Conservation (phyloP, 2,329 filamentous ascomycete genomes). For the Diplodia sapinea region DNA sequence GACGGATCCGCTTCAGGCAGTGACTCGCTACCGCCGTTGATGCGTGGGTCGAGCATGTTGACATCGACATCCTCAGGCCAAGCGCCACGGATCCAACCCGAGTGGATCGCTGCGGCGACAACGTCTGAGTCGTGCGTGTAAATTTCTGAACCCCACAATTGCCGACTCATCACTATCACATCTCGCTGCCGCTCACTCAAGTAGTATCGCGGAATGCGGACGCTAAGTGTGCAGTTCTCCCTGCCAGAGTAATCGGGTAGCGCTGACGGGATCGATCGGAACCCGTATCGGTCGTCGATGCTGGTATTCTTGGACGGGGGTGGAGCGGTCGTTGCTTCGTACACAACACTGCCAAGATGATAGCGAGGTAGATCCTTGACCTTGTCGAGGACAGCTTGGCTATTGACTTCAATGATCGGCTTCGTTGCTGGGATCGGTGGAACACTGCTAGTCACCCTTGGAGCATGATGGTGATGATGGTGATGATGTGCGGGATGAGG, state of each 20-base stretch:
- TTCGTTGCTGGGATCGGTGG: conserved; percentile 23
- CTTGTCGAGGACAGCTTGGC: conserved; percentile 18
- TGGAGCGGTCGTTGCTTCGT: conserved; percentile 68
- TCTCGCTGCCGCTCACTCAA: conserved; percentile 73
- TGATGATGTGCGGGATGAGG: conserved; percentile 45
- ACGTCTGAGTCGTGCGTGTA: conserved; percentile 97
- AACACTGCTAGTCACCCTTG: conserved; percentile 34
- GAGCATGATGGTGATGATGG: conserved; percentile 48
- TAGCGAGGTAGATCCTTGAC: conserved; percentile 55
- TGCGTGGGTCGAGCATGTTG: conserved; percentile 65
- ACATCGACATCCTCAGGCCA: conserved; percentile 81
- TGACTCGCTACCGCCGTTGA: conserved; percentile 52
- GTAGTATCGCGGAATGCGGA: conserved; percentile 83
- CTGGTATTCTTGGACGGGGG: conserved; percentile 48
- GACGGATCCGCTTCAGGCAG: conserved; percentile 47
- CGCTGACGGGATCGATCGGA: conserved; percentile 68
- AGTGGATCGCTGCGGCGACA: conserved; percentile 89
- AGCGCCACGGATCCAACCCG: conserved; percentile 88
- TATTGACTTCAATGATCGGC: conserved; percentile 37
- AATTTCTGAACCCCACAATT: conserved; percentile 90
- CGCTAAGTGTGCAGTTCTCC: conserved; percentile 82
- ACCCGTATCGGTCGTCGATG: conserved; percentile 61
- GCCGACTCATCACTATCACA: conserved; percentile 79
- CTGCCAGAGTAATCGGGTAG: conserved; percentile 77
- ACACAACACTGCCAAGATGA: conserved; percentile 85